Base-by-base conservation (phyloP, 257 asterid genomes). In the Buddleja alternifolia region DNA sequence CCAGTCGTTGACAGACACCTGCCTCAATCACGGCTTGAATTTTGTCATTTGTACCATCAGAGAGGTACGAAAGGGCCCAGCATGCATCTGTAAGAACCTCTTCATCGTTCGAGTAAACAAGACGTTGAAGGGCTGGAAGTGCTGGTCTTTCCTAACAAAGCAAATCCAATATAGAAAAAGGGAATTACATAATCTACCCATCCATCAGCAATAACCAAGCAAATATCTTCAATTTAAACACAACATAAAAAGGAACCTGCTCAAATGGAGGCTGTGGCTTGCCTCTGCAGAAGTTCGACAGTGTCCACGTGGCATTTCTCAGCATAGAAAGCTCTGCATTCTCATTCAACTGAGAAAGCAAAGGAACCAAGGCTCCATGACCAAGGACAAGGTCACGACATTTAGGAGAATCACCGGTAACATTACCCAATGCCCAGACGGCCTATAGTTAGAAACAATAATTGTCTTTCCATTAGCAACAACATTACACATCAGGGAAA, bases 11-110 rank as follows among this genome's bases (percentile, higher is more conserved):
- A 72, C 98, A 88, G 60, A 90, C 92, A 63, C 95, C 95, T 36
- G 98, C 78, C 36, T 93, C 98, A 57, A 90, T 86, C 58, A 93
- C 98, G 65, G 97, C 97, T 82, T 93, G 95, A 73, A 93, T 93
- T 85, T 88, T 90, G 76, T 90, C 97, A 61, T 88, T 93, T 46
- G 97, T 83, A 64, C 98, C 97, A 77, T 90, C 98, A 46, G 98
- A 88, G 32, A 93, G 97, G 78, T 93, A 92, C 7, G 98, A 92
- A 23, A 92, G 96, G 68, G 98, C 97, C 98, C 98, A 92, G 72
- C 97, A 92, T 37, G 98, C 96, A 88, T 93, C 98, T 19, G 97
- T 93, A 62, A 93, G 88, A 57, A 93, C 97, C 78, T 90, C 98
- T 74, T 90, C 98, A 70, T 93, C 98, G 24, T 79, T 89, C 9